Percentiles rank a stretch among this genome's conserved stretches.
These are phyloP conservation scores for Corymbia maculata DNA, from an alignment of 345 rosid species.

Conservation along the genomic window DNA sequence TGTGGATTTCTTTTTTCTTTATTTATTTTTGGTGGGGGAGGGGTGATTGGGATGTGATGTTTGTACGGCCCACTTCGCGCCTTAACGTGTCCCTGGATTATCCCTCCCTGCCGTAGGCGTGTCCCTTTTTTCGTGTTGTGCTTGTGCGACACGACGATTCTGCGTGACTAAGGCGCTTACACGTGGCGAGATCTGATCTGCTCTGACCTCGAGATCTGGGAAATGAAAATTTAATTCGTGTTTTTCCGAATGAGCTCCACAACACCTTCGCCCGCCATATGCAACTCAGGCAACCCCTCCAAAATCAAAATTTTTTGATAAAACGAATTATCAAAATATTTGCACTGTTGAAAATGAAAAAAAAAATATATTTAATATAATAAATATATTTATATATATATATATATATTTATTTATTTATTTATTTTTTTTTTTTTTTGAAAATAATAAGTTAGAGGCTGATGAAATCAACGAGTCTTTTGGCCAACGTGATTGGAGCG, in stretches of 20 bases:
- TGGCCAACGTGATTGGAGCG: not conserved
- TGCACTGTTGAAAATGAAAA: too few relatives aligned
- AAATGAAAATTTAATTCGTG: too few relatives aligned
- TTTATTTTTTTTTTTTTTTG: too few relatives aligned
- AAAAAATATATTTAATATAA: too few relatives aligned
- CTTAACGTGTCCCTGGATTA: not conserved
- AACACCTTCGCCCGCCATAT: too few relatives aligned
- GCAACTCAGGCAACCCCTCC: too few relatives aligned
- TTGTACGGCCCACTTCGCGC: not conserved
- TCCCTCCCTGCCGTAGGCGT: not conserved
- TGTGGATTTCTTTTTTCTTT: too few relatives aligned
- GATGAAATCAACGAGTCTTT: not conserved
- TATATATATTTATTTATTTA: too few relatives aligned
- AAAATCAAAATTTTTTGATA: too few relatives aligned
- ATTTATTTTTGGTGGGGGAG: fast-evolving
- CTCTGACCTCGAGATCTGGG: not conserved
- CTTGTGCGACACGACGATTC: not conserved
- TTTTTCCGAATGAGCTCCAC: too few relatives aligned
- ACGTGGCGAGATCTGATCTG: not conserved
- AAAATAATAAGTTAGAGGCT: not conserved
- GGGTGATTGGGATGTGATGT: not conserved
- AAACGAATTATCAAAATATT: too few relatives aligned
- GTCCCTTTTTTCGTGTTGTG: not conserved
- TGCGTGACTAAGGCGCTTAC: not conserved
- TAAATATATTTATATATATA: too few relatives aligned